Percentiles rank a stretch among this genome's conserved stretches.
These are phyloP conservation scores for Lippia alba DNA, from an alignment of 305 asterid species.

Conservation along the genomic window DNA sequence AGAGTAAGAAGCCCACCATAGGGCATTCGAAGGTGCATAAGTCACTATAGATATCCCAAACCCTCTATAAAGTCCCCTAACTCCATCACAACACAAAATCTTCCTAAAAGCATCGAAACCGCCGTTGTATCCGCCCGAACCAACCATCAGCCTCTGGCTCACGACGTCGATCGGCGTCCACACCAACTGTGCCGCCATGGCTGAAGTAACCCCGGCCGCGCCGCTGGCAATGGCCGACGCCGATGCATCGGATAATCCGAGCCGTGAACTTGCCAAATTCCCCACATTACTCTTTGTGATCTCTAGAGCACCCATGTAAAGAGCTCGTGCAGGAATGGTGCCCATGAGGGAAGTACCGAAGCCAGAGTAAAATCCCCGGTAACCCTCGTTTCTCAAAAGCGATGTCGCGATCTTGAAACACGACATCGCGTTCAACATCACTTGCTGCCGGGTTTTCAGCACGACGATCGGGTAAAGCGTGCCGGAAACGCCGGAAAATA, in stretches of 20 bases:
- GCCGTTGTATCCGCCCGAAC: conserved; percentile 46
- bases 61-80: conserved; percentile 68
- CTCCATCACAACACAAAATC: conserved; percentile 55
- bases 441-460: conserved; percentile 72
- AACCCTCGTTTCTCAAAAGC: conserved; percentile 50
- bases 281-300: conserved; percentile 70
- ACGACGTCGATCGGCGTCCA: conserved; percentile 81
- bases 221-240: conserved; percentile 68
- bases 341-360: conserved; percentile 73
- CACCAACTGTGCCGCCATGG: conserved; percentile 77
- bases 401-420: conserved; percentile 62
- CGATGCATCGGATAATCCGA: conserved; percentile 59
- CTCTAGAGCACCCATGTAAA: conserved; percentile 78
- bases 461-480: conserved; percentile 68
- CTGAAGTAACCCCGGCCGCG: conserved; percentile 69
- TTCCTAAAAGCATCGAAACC: conserved; percentile 73
- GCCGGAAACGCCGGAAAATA: conserved; percentile 70
- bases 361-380: conserved; percentile 65
- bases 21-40: conserved; percentile 80
- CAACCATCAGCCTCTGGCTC: conserved; percentile 76
- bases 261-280: conserved; percentile 37
- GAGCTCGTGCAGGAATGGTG: conserved; percentile 76
- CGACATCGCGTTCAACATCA: conserved; percentile 44
- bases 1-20: conserved; percentile 84
- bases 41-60: conserved; percentile 75